These are phyloP conservation scores for Suhomyces wounanorum DNA, from an alignment of 1,139 yeast species.

Conservation along the genomic window DNA sequence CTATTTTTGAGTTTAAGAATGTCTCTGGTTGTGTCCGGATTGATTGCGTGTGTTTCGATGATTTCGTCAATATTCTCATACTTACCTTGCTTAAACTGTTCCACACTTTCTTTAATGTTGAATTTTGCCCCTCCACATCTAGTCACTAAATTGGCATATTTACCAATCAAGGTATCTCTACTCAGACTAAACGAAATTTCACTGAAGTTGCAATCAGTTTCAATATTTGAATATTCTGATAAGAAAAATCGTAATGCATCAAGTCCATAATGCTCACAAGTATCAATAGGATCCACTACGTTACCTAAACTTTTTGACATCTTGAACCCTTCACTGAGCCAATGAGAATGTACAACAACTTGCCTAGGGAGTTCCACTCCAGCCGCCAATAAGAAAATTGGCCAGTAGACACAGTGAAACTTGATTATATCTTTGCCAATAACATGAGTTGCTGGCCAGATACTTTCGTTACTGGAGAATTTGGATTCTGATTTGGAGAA, in stretches of 20 bases:
- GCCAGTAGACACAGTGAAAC: constrained; percentile 95
- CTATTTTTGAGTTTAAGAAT: constrained; percentile 22
- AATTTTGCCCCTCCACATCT: constrained; percentile 76
- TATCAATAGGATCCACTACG: constrained; percentile 86
- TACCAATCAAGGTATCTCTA: constrained; percentile 72
- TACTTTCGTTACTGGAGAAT: constrained; percentile 7
- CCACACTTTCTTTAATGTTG: constrained; percentile 51
- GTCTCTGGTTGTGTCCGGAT: constrained; percentile 14
- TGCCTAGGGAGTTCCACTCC: constrained; percentile 67
- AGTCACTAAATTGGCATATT: constrained; percentile 77
- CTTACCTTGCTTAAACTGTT: constrained; percentile 20
- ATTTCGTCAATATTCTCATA: constrained; percentile 29
- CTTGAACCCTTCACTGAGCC: constrained; percentile 87
- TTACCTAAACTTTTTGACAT: constrained; percentile 95
- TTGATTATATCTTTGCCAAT: constrained; percentile 89
- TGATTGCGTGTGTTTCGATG: constrained; percentile 19
- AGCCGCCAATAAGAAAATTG: constrained; percentile 86
- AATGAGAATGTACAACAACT: constrained; percentile 89
- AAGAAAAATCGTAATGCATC: constrained; percentile 79
- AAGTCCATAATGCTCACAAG: constrained; percentile 61
- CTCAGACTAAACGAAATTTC: constrained; percentile 57
- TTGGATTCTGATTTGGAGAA: constrained; percentile 14
- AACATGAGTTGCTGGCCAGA: constrained; percentile 74
- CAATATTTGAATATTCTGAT: constrained; percentile 73
- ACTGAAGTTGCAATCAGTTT: constrained; percentile 77